Evolutionary conservation across 139 green algal species (phyloP), one percentile per base, ranked within the genome.

Genomic region (Chlamydomonas urium): DNA sequence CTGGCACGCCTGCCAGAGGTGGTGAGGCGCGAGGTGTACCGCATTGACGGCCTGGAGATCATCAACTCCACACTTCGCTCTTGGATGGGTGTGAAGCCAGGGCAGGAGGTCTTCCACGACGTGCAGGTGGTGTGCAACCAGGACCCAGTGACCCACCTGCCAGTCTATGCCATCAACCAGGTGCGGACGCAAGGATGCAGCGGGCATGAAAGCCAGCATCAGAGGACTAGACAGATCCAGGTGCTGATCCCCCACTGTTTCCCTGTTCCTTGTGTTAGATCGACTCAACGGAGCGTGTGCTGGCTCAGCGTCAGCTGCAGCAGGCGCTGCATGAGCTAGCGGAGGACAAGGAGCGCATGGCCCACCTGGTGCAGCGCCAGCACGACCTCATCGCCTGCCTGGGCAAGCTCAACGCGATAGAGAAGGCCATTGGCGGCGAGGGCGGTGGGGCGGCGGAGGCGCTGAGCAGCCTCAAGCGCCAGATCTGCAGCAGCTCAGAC

Each of bases 361-460:
- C 80, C 53, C 73, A 72, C 28, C 63, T 84, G 68, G 37, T 84
- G 31, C 24, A 32, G 29, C 33, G 78, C 34, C 78, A 84, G 65
- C 80, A 84, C 69, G 71, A 84, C 73, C 69, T 84, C 24, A 84
- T 84, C 57, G 65, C 62, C 33, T 79, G 73, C 53, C 73, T 79
- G 50, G 73, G 73, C 56, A 65, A 31, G 56, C 10, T 65, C 10
- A 56, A n/a, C n/a, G n/a, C n/a, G n/a, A n/a, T n/a, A n/a, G n/a
- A n/a, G n/a, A n/a, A n/a, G n/a, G n/a, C n/a, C n/a, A n/a, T n/a
- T n/a, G n/a, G n/a, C n/a, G n/a, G n/a, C n/a, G n/a, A n/a, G n/a
- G n/a, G n/a, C n/a, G n/a, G n/a, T n/a, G n/a, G n/a, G n/a, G n/a
- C n/a, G n/a, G n/a, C n/a, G n/a, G n/a, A n/a, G n/a, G n/a, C n/a